These are phyloP conservation scores for Starmerella ratchasimensis DNA, from an alignment of 805 yeast genomes.

Conservation along the genomic window DNA sequence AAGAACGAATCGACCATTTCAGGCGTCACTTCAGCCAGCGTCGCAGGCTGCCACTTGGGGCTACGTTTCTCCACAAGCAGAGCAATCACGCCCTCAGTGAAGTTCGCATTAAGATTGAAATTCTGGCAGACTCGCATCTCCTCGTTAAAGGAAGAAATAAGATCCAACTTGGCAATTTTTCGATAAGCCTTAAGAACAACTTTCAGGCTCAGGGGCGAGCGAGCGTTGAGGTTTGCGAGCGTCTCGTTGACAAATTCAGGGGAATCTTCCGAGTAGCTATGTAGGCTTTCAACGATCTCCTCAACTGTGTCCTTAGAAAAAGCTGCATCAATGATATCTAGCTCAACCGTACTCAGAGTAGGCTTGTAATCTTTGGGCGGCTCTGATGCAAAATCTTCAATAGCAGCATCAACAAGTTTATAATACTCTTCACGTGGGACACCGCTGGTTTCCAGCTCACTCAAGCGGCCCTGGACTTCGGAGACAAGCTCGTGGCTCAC, in stretches of 20 bases:
- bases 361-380: constrained; percentile 36
- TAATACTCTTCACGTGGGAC: constrained; percentile 18
- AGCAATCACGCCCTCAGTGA: constrained; percentile 38
- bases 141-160: constrained; percentile 51
- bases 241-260: constrained; percentile 54
- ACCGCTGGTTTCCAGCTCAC: constrained; percentile 37
- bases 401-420: constrained; percentile 50
- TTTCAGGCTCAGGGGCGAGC: constrained; percentile 69
- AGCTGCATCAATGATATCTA: constrained; percentile 52
- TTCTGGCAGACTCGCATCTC: constrained; percentile 70
- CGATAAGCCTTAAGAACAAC: constrained; percentile 57
- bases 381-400: constrained; percentile 60
- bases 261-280: constrained; percentile 40
- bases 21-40: constrained; percentile 28
- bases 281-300: constrained; percentile 33
- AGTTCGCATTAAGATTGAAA: constrained; percentile 52
- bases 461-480: constrained; percentile 50
- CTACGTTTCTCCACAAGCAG: constrained; percentile 39
- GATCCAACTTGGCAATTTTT: constrained; percentile 42
- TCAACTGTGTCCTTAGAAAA: constrained; percentile 43
- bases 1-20: constrained; percentile 23
- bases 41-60: constrained; percentile 39
- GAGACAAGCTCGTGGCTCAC: constrained; percentile 53
- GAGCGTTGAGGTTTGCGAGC: constrained; percentile 40
- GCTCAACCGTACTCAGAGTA: constrained; percentile 38